phyloP scores from a whole-genome alignment of 345 rosid species.

The Moricandia arvensis region DNA sequence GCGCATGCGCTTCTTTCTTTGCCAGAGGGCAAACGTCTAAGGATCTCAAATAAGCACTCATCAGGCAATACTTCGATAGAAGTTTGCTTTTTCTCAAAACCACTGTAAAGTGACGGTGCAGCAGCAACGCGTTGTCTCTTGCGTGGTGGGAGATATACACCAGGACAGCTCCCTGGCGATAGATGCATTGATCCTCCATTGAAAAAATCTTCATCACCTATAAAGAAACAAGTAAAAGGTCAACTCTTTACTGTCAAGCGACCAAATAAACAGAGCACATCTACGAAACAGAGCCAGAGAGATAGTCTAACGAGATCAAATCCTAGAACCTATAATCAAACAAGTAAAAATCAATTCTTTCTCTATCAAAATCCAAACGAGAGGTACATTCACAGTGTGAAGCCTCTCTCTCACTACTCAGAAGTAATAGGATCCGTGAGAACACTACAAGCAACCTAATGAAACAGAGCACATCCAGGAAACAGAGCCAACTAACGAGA shows the following conservation, averaged over 20 bases:
- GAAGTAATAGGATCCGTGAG: neutral
- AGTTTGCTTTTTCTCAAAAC: slow-evolving; percentile 54
- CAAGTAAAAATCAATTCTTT: too few species aligned
- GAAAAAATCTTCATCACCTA: slow-evolving; percentile 71
- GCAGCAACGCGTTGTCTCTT: slow-evolving; percentile 77
- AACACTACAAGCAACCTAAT: neutral
- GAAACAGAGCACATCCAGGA: neutral
- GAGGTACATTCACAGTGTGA: neutral
- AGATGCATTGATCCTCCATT: slow-evolving; percentile 62
- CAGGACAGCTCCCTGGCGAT: slow-evolving; percentile 69
- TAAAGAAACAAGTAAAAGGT: neutral
- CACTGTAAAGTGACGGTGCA: slow-evolving; percentile 62
- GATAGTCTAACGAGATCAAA: too few species aligned
- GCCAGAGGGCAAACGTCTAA: slow-evolving; percentile 71
- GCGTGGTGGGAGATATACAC: slow-evolving; percentile 65
- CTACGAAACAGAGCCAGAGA: neutral
- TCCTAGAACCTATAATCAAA: too few species aligned
- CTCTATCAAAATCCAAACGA: neutral
- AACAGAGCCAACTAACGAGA: neutral
- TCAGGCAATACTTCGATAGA: slow-evolving; percentile 84
- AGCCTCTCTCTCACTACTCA: neutral
- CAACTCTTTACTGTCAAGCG: neutral
- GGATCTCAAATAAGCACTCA: slow-evolving; percentile 89
- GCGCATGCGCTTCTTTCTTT: slow-evolving; percentile 80
- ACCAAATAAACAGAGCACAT: neutral